Evolutionary conservation across 768 basidiomycete genomes (phyloP).

Genomic region (Chalciporus piperatus): DNA sequence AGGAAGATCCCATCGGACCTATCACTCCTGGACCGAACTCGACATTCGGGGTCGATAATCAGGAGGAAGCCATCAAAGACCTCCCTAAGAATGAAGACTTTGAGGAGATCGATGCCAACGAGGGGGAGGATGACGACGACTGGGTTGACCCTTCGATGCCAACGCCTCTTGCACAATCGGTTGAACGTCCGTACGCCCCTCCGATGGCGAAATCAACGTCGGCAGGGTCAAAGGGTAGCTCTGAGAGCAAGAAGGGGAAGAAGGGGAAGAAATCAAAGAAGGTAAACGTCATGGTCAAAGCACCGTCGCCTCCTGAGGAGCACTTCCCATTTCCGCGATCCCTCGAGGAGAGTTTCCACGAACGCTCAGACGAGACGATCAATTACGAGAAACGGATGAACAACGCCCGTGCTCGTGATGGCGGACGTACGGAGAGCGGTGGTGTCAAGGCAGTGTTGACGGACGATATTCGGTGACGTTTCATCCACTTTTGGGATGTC

Average conservation of each 20-base stretch:
- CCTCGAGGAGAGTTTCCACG: constrained; percentile 36
- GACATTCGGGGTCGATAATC: constrained; percentile 23
- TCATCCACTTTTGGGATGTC: neutral
- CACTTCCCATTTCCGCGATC: constrained; percentile 69
- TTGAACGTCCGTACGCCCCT: constrained; percentile 26
- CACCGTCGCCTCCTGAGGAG: constrained; percentile 34
- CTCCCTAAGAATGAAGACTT: constrained; percentile 30
- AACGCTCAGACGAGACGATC: constrained; percentile 21
- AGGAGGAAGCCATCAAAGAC: constrained; percentile 15
- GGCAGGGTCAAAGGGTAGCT: constrained; percentile 26
- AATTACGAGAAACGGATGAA: constrained; percentile 59
- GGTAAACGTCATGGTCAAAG: constrained; percentile 36
- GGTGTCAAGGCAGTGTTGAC: constrained; percentile 75
- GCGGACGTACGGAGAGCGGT: constrained; percentile 81
- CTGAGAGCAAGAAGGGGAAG: constrained; percentile 27
- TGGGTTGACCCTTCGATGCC: constrained; percentile 71
- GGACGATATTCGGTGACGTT: constrained; percentile 30
- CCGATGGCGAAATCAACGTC: constrained; percentile 26
- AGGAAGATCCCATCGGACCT: constrained; percentile 69
- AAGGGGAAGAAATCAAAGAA: constrained; percentile 37
- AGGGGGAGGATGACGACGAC: constrained; percentile 42
- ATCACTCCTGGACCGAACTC: constrained; percentile 61
- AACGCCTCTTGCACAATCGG: constrained; percentile 29
- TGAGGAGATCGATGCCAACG: constrained; percentile 28
- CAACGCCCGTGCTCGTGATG: constrained; percentile 69